Percentiles rank a stretch among this genome's conserved stretches.
These are phyloP conservation scores for Styphnolobium japonicum DNA, from an alignment of 306 rosid species.

Conservation along the genomic window DNA sequence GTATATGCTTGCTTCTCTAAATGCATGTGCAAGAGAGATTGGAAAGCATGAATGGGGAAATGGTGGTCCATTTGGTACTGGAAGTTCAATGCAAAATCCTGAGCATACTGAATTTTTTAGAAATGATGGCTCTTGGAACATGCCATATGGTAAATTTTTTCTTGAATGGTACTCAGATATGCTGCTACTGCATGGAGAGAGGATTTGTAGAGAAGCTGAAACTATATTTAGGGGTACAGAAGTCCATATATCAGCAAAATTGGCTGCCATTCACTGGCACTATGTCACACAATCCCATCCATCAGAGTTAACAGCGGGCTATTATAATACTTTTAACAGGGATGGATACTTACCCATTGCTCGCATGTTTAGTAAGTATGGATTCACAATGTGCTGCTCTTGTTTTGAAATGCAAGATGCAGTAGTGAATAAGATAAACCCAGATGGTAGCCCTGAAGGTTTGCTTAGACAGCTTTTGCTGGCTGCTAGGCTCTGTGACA, in stretches of 20 bases:
- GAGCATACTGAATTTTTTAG: conserved; percentile 54
- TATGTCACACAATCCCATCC: conserved; percentile 66
- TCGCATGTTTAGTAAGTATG: conserved; percentile 69
- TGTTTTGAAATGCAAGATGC: conserved; percentile 75
- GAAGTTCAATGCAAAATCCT: conserved; percentile 42
- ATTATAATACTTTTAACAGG: conserved; percentile 62
- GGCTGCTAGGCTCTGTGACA: conserved; percentile 75
- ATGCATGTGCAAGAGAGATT: conserved; percentile 63
- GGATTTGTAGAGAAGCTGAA: conserved; percentile 80
- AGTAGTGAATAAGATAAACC: conserved; percentile 45
- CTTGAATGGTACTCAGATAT: conserved; percentile 86
- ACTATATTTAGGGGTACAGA: conserved; percentile 72
- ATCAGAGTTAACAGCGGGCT: conserved; percentile 87
- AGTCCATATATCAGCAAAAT: conserved; percentile 59
- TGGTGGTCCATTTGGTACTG: conserved; percentile 63
- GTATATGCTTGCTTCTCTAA: conserved; percentile 85
- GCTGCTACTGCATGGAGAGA: conserved; percentile 84
- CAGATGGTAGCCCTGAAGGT: conserved; percentile 76
- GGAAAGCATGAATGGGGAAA: conserved; percentile 84
- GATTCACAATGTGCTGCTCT: conserved; percentile 77
- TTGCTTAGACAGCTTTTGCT: conserved; percentile 72
- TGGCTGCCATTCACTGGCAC: conserved; percentile 79
- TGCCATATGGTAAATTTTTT: conserved; percentile 67
- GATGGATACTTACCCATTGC: conserved; percentile 79
- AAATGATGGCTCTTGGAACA: conserved; percentile 63